Base-by-base conservation (phyloP, 208 protist genomes). In the Acanthamoeba triangularis region DNA sequence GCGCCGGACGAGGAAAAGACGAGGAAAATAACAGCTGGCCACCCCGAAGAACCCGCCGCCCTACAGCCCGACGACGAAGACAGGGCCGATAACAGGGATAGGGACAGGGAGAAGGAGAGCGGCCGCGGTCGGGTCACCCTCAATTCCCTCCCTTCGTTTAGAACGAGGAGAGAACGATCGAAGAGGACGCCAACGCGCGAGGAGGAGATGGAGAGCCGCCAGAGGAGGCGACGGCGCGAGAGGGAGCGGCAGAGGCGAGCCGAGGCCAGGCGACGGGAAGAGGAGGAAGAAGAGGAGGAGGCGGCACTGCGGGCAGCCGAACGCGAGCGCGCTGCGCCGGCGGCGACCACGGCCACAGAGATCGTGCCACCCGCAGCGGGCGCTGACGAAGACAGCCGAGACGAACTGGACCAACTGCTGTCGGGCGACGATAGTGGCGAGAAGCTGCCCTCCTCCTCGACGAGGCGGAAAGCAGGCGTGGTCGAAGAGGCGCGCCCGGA, bases 331-430 rank as follows among this genome's bases (percentile, higher is more conserved):
- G 52, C 10, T 59, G 52, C 52, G 52, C 2, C 52, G 14, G 10
- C 52, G 8, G 8, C 18, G 1, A 13, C 52, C 5, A 13, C 8
- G 3, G 52, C 14, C 52, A 6, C 52, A 11, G 63, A 72, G 63
- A 11, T 14, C 16, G 63, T 72, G 23, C 16, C 63, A 1, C 10
- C 63, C 25, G 59, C 25, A 28, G 59, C 59, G 6, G 59, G 41
- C 4, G 41, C 41, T 44, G 41, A 44, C 4, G 41, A 44, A 44
- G 59, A 65, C 1, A 20, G 28, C 63, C 30, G 49, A 88, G 80
- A 88, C 20, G 80, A 88, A n/a, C 80, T 88, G n/a, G 80, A 88
- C 20, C 47, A 88, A 30, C 52, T 88, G 30, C 49, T 88, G 23
- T 6, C 76, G 10, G 76, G 11, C 16, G 76, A 56, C 35, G 76